These are phyloP conservation scores for Kazachstania kunashirensis DNA, from an alignment of 805 yeast species.

Conservation along the genomic window DNA sequence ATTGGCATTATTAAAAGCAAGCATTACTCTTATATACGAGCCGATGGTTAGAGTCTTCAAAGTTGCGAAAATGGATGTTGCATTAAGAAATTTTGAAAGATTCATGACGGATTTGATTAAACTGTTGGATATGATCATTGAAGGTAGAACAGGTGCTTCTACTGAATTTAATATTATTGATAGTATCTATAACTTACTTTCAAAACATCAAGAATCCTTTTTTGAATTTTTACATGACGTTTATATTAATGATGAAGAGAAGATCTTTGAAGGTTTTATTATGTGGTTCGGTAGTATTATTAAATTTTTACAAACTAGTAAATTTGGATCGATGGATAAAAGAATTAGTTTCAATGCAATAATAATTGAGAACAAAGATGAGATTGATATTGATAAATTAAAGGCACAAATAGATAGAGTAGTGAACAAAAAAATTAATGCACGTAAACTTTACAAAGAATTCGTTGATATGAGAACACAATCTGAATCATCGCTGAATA, in stretches of 20 bases:
- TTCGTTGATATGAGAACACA: slow-evolving; percentile 19
- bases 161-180: slow-evolving; percentile 53
- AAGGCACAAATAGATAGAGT: slow-evolving; percentile 33
- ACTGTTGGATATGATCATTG: slow-evolving; percentile 44
- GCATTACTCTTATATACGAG: slow-evolving; percentile 62
- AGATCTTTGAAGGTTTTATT: slow-evolving; percentile 61
- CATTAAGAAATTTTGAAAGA: slow-evolving; percentile 51
- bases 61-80: slow-evolving; percentile 54
- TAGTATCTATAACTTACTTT: slow-evolving; percentile 52
- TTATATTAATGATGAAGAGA: slow-evolving; percentile 65
- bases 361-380: slow-evolving; percentile 17
- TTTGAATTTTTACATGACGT: slow-evolving; percentile 72
- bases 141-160: slow-evolving; percentile 34
- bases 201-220: slow-evolving; percentile 61
- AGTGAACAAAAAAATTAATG: slow-evolving; percentile 29
- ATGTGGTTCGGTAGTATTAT: slow-evolving; percentile 66
- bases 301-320: slow-evolving; percentile 53
- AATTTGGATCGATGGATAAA: slow-evolving; percentile 31
- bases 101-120: slow-evolving; percentile 59
- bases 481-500: slow-evolving; percentile 8
- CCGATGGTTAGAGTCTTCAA: slow-evolving; percentile 64
- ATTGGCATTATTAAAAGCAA: slow-evolving; percentile 61
- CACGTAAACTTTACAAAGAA: slow-evolving; percentile 28
- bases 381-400: slow-evolving; percentile 24
- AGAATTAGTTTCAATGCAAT: slow-evolving; percentile 39